phyloP scores from a whole-genome alignment of 176 grass and related monocot species.

The Themeda triandra region DNA sequence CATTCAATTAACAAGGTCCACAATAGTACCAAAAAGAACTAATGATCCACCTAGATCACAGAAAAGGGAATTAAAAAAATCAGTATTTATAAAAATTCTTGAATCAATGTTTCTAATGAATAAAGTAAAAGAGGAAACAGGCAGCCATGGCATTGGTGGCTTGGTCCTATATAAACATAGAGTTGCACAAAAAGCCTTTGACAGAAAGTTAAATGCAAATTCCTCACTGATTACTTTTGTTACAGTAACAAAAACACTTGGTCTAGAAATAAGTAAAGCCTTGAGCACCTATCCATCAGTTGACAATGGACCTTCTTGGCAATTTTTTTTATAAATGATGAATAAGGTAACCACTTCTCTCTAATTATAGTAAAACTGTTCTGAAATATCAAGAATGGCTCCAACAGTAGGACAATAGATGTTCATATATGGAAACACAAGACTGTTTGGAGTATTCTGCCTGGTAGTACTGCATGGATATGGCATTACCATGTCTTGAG shows the following conservation, averaged over 20 bases:
- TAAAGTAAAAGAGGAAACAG: too few relatives aligned
- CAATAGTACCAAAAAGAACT: not conserved
- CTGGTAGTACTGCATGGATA: not conserved
- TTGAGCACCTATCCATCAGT: not conserved
- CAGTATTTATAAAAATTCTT: not conserved
- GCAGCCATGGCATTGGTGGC: too few relatives aligned
- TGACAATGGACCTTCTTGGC: not conserved
- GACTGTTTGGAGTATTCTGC: not conserved
- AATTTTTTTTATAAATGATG: not conserved
- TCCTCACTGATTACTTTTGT: not conserved
- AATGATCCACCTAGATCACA: not conserved
- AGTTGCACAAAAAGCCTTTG: too few relatives aligned
- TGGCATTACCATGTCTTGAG: slow-evolving; percentile 17
- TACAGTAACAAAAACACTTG: not conserved
- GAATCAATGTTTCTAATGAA: not conserved
- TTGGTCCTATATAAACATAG: too few relatives aligned
- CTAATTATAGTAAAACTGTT: not conserved
- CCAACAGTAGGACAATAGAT: not conserved
- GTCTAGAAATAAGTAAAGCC: not conserved
- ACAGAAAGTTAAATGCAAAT: not conserved
- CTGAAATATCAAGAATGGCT: not conserved
- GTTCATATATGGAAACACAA: not conserved
- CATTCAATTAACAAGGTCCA: slow-evolving; percentile 24
- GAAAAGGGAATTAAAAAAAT: not conserved
- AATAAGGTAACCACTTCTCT: not conserved